A percentile compares a stretch with the other conserved stretches of the same genome.
Conservation (phyloP, 1,284 basidiomycete genomes). For the Ganoderma sinense region DNA sequence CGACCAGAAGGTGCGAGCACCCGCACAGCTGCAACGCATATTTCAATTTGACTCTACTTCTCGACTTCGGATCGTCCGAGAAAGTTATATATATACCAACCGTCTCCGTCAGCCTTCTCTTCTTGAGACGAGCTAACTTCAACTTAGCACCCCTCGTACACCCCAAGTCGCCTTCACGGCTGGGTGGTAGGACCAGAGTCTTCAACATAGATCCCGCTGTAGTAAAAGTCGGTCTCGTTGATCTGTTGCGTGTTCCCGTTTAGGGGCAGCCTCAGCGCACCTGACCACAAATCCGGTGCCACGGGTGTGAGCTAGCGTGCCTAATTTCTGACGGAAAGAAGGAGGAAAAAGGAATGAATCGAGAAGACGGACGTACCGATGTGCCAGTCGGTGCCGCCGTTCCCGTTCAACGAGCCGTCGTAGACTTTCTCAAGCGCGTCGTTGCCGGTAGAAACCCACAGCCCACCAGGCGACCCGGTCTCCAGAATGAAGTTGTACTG, state of each 20-base stretch:
- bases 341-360: no score
- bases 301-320: conserved; percentile 2
- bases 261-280: conserved; percentile 35
- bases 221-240: conserved; percentile 37
- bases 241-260: conserved; percentile 35
- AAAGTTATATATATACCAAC: not conserved
- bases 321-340: not conserved
- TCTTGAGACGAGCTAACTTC: not conserved
- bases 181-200: conserved; percentile 33
- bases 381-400: conserved; percentile 39
- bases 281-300: conserved; percentile 17
- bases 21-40: not conserved
- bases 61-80: not conserved
- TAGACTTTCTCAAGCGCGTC: conserved; percentile 33
- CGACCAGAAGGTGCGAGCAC: not conserved
- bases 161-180: conserved; percentile 15
- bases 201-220: conserved; percentile 38
- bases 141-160: not conserved
- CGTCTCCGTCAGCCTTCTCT: not conserved
- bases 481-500: conserved; percentile 39
- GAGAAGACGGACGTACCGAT: conserved; percentile 27
- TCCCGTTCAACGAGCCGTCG: conserved; percentile 37
- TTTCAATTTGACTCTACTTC: conserved; percentile 1
- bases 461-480: conserved; percentile 36
- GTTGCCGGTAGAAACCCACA: conserved; percentile 39